Evolutionary conservation across 805 yeast genomes (phyloP).

Genomic region (Priceomyces haplophilus): DNA sequence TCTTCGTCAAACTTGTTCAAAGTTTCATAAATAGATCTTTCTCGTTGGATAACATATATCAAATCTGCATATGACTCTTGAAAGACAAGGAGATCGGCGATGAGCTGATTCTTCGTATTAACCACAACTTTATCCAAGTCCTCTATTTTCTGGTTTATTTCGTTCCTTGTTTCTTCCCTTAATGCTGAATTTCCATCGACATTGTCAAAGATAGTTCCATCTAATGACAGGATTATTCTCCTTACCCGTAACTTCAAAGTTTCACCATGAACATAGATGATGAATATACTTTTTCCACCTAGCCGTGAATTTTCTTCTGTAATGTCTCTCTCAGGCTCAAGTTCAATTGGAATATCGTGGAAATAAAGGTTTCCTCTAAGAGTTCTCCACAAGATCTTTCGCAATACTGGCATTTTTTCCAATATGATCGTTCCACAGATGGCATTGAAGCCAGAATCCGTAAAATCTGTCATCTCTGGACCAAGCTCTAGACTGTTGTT

Average conservation of each 20-base stretch:
- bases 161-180: slow-evolving; percentile 24
- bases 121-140: slow-evolving; percentile 33
- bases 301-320: slow-evolving; percentile 13
- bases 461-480: slow-evolving; percentile 17
- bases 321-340: slow-evolving; percentile 19
- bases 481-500: slow-evolving; percentile 22
- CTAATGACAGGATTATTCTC: slow-evolving; percentile 36
- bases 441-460: slow-evolving; percentile 27
- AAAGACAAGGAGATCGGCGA: slow-evolving; percentile 34
- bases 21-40: slow-evolving; percentile 54
- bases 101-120: slow-evolving; percentile 33
- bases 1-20: slow-evolving; percentile 71
- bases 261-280: slow-evolving; percentile 42
- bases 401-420: slow-evolving; percentile 34
- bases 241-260: slow-evolving; percentile 31
- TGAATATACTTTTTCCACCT: slow-evolving; percentile 34
- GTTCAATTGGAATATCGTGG: slow-evolving; percentile 34
- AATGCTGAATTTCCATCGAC: slow-evolving; percentile 28
- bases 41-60: slow-evolving; percentile 43
- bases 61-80: slow-evolving; percentile 35
- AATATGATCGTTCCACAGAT: slow-evolving; percentile 35
- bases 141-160: slow-evolving; percentile 29
- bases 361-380: slow-evolving; percentile 42
- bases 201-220: slow-evolving; percentile 37
- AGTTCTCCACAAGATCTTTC: slow-evolving; percentile 43